These are phyloP conservation scores for Ilyonectria destructans DNA, from an alignment of 2,329 filamentous ascomycete species.

Conservation along the genomic window DNA sequence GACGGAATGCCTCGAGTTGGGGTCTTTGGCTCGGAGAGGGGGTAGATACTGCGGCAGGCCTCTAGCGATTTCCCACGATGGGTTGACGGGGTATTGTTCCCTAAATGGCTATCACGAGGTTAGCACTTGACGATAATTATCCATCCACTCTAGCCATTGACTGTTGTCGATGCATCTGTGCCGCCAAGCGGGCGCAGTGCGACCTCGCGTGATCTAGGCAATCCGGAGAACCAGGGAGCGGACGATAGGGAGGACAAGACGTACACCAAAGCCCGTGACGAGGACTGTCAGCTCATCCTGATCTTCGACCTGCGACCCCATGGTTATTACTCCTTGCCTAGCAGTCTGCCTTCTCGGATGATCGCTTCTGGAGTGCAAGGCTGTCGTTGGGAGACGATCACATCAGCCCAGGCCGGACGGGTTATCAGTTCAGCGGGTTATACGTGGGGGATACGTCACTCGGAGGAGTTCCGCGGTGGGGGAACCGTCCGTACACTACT, in stretches of 20 bases:
- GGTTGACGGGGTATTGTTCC: conserved; percentile 80
- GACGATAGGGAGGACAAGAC: conserved; percentile 44
- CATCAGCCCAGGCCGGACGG: not conserved
- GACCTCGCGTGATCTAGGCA: conserved; percentile 31
- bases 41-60: conserved; percentile 78
- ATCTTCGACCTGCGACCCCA: conserved; percentile 56
- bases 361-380: not conserved
- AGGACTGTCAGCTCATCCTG: conserved; percentile 71
- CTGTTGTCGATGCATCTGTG: not conserved
- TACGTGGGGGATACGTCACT: not conserved
- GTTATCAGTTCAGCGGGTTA: not conserved
- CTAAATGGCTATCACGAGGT: conserved; percentile 78
- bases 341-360: not conserved
- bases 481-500: not conserved
- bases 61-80: conserved; percentile 84
- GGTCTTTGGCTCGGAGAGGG: conserved; percentile 62
- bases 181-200: conserved; percentile 1
- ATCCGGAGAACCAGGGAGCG: conserved; percentile 17
- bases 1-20: conserved; percentile 47
- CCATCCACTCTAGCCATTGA: not conserved
- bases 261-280: conserved; percentile 75
- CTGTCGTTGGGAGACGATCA: not conserved
- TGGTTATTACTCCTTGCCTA: conserved; percentile 28
- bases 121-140: conserved; percentile 27
- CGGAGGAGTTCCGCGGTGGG: not conserved